These are phyloP conservation scores for Zopfochytrium polystomum DNA, from an alignment of 371 early-diverging fungal species.

Conservation along the genomic window DNA sequence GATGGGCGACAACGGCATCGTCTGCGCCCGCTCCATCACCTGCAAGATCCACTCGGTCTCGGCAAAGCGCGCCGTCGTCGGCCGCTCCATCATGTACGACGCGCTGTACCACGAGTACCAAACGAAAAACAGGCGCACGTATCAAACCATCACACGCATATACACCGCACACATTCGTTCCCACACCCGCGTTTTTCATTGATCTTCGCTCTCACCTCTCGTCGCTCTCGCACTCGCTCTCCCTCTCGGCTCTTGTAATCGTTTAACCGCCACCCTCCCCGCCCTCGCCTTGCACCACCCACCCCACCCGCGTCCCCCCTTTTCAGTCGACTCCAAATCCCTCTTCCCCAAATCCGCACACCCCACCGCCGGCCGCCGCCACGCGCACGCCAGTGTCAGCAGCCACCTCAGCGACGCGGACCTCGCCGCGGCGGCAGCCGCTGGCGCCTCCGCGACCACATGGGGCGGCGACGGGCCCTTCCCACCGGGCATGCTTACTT, in stretches of 20 bases:
- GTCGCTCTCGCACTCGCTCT: no score
- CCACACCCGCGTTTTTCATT: no score
- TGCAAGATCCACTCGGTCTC: conserved; percentile 49
- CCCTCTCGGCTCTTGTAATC: neutral
- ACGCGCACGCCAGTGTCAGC: neutral
- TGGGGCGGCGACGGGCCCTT: conserved; percentile 1
- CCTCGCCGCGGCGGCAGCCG: no score
- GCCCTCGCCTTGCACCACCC: no score
- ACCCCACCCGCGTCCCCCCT: no score
- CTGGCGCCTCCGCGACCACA: no score
- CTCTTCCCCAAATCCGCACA: no score
- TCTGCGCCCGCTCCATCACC: conserved; percentile 45
- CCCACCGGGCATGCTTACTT: neutral
- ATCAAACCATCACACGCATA: no score
- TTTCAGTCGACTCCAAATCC: no score
- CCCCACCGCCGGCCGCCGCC: neutral
- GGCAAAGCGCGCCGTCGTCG: conserved; percentile 38
- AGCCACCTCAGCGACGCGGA: neutral
- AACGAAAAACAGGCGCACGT: conserved; percentile 11
- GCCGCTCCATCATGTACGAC: conserved; percentile 41
- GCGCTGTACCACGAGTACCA: conserved; percentile 33
- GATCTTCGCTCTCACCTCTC: no score
- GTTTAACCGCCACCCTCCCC: no score
- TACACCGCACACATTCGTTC: no score
- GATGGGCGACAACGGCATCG: conserved; percentile 19